Evolutionary conservation across 495 filamentous ascomycete genomes (phyloP), one percentile per base, ranked within the genome.

Genomic region (Xylaria curta): DNA sequence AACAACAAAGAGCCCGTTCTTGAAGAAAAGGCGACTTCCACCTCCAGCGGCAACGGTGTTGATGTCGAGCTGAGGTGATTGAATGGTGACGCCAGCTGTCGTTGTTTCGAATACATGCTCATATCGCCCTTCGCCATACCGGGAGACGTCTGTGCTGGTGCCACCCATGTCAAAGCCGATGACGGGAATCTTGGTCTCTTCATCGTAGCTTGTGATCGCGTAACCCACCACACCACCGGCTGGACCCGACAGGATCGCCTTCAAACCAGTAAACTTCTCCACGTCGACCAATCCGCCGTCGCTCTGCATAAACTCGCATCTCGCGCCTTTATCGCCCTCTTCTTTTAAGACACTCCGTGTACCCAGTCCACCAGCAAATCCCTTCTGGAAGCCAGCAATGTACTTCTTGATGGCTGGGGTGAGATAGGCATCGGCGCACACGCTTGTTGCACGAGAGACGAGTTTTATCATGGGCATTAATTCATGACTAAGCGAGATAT

Each of bases 91-190:
- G 31, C 96, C 96, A 2, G 96, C 96, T 0, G 97, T 97, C 0
- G 95, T 98, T 1, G 96, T 98, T 78, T 97, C 96, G 72, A 99
- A 98, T 0, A 98, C 96, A 79, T 99, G 96, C 69, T 98, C 96
- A 77, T 97, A 94, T 61, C 95, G 87, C 13, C 96, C 95, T 54
- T 87, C 85, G 49, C 95, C 96, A 75, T 96, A 98, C 33, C 96
- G 85, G 28, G 94, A 97, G 7, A 98, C 95, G 78, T 99, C 96
- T 0, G 96, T 99, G 46, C 92, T 95, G 7, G 96, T 99, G 36
- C 96, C 96, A 60, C 84, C 84, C 96, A 99, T 99, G 75, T 98
- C 96, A 74, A 99, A 98, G 0, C 96, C 96, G 76, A 98, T 97
- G 12, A 98, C 92, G 0, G 95, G 95, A 2, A 88, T 95, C 76